Percentiles rank a stretch among this genome's conserved stretches.
Conservation (phyloP, 202 grass and related monocot species). For the Dendrocalamus latiflorus region DNA sequence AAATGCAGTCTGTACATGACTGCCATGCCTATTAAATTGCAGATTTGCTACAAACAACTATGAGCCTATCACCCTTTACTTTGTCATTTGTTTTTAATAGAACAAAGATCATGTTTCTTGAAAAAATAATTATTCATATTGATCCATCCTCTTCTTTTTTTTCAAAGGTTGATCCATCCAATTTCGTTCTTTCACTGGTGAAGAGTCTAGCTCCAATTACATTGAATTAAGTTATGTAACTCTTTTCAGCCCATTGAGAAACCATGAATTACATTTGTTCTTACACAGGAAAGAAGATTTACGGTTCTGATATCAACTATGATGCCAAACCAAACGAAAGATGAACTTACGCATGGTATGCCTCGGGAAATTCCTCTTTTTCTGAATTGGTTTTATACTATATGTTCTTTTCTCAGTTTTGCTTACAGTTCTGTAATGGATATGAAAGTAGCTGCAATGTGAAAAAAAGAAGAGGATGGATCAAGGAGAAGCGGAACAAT, state of each 20-base stretch:
- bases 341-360: constrained; percentile 92
- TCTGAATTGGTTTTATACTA: neutral
- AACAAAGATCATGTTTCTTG: neutral
- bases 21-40: constrained; percentile 1
- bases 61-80: neutral
- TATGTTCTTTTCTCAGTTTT: neutral
- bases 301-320: constrained; percentile 80
- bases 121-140: neutral
- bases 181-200: neutral
- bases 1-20: neutral
- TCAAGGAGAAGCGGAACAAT: no score
- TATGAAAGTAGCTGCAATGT: constrained; percentile 3
- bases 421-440: neutral
- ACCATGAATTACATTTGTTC: constrained; percentile 7
- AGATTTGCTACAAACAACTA: neutral
- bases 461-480: no score
- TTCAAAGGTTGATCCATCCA: neutral
- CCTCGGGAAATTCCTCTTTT: neutral
- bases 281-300: constrained; percentile 75
- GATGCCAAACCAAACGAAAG: constrained; percentile 94
- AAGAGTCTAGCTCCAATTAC: constrained; percentile 8
- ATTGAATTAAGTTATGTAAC: neutral
- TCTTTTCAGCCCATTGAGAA: neutral
- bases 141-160: neutral
- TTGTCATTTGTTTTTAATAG: neutral